Evolutionary conservation across 257 asterid genomes (phyloP).

Genomic region (Solanum chiquidenum): DNA sequence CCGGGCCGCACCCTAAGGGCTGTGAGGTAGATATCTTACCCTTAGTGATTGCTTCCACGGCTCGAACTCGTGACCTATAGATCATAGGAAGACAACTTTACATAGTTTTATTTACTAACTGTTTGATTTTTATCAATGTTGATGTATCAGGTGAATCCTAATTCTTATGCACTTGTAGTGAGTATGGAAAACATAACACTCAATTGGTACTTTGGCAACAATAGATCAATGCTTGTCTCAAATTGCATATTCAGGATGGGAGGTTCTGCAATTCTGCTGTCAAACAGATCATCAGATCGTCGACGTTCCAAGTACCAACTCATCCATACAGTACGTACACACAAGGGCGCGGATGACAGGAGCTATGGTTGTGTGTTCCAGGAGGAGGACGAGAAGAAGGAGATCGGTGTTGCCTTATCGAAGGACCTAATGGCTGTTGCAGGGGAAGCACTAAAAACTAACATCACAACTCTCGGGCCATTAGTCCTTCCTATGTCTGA

Average conservation of each 20-base stretch:
- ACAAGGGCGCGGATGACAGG: constrained; percentile 32
- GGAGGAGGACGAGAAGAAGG: constrained; percentile 29
- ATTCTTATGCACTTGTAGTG: constrained; percentile 43
- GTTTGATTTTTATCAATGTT: not conserved
- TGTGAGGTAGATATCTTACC: not conserved
- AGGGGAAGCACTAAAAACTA: constrained; percentile 31
- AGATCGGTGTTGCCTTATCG: constrained; percentile 23
- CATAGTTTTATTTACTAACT: not conserved
- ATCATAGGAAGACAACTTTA: not conserved
- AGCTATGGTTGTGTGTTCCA: constrained; percentile 35
- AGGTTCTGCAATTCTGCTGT: constrained; percentile 37
- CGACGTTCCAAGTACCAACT: constrained; percentile 31
- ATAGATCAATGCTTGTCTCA: constrained; percentile 35
- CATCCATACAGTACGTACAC: constrained; percentile 32
- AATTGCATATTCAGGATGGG: constrained; percentile 52
- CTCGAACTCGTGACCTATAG: not conserved
- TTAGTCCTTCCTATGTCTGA: constrained; percentile 39
- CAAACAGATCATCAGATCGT: constrained; percentile 19
- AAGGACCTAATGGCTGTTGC: constrained; percentile 32
- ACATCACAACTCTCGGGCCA: constrained; percentile 40
- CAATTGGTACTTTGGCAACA: constrained; percentile 34
- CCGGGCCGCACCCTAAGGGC: not conserved
- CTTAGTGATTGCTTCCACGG: fast-evolving
- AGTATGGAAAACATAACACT: constrained; percentile 32
- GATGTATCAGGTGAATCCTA: constrained; percentile 28